These are phyloP conservation scores for Phialophora macrospora DNA, from an alignment of 2,329 filamentous ascomycete genomes.

Conservation along the genomic window DNA sequence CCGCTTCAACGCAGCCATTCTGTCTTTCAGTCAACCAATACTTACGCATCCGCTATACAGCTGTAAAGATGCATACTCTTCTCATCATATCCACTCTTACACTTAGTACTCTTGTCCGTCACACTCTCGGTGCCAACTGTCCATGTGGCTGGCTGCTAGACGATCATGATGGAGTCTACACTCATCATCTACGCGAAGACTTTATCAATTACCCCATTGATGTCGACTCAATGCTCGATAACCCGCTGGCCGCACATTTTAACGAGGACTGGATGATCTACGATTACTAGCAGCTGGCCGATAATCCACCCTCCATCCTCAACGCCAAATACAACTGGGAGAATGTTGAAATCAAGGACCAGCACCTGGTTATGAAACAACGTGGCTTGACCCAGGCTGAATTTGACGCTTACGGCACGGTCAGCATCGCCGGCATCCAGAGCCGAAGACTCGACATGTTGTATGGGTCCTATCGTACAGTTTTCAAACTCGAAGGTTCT, in stretches of 20 bases:
- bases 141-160: conserved; percentile 34
- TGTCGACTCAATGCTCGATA: conserved; percentile 32
- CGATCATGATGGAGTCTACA: conserved; percentile 39
- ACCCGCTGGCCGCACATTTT: conserved; percentile 33
- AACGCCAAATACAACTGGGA: conserved; percentile 38
- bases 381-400: conserved; percentile 37
- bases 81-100: conserved; percentile 10
- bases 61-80: conserved; percentile 23
- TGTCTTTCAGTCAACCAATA: neutral
- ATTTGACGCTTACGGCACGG: conserved; percentile 31
- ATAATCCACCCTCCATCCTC: conserved; percentile 38
- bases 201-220: conserved; percentile 37
- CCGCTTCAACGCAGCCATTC: neutral
- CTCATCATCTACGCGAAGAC: conserved; percentile 40
- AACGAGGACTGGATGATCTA: conserved; percentile 41
- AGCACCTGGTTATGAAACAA: conserved; percentile 40
- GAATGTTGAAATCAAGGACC: conserved; percentile 41
- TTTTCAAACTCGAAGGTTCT: conserved; percentile 40
- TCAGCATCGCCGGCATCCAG: conserved; percentile 41
- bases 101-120: conserved; percentile 5
- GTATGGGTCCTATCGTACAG: conserved; percentile 41
- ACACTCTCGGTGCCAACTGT: conserved; percentile 19
- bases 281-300: conserved; percentile 38
- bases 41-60: conserved; percentile 3
- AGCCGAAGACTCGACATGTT: conserved; percentile 37